phyloP scores from a whole-genome alignment of 2,329 filamentous ascomycete genomes.

The Stachybotrys echinatus region DNA sequence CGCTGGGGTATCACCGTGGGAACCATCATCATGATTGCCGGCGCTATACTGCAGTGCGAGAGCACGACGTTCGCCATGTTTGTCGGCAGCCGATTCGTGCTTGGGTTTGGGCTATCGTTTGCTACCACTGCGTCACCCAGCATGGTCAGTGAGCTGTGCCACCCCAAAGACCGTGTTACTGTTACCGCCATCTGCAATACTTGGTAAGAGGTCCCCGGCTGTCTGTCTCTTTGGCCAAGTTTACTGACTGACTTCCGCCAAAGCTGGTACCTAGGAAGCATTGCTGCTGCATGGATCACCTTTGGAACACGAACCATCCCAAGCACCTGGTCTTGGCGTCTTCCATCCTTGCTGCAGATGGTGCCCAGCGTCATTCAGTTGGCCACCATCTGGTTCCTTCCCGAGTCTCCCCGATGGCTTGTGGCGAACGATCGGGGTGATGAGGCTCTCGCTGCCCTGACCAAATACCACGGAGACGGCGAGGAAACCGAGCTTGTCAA shows the following conservation, averaged over 20 bases:
- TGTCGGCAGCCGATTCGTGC: constrained; percentile 44
- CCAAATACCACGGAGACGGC: constrained; percentile 53
- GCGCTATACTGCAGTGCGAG: constrained; percentile 23
- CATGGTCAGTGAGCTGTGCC: constrained; percentile 45
- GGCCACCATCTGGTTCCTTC: constrained; percentile 40
- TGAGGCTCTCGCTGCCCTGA: constrained; percentile 46
- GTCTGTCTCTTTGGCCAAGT: not conserved
- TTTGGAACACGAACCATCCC: constrained; percentile 36
- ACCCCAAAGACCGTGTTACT: constrained; percentile 47
- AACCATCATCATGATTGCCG: constrained; percentile 23
- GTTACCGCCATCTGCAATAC: constrained; percentile 50
- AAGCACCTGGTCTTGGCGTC: constrained; percentile 29
- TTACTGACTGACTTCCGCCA: constrained; percentile 4
- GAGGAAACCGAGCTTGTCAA: constrained; percentile 45
- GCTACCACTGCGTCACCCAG: constrained; percentile 45
- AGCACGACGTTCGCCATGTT: constrained; percentile 41
- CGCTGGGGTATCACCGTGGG: constrained; percentile 23
- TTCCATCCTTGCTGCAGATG: constrained; percentile 22
- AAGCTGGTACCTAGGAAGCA: constrained; percentile 41
- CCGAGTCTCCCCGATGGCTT: constrained; percentile 59
- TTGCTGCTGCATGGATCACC: constrained; percentile 37
- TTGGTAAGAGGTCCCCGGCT: constrained; percentile 10
- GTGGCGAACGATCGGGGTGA: constrained; percentile 32
- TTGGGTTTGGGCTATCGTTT: constrained; percentile 49
- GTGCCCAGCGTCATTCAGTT: constrained; percentile 8